Evolutionary conservation across 768 basidiomycete species (phyloP).

Genomic region (Termitomyces sp.): DNA sequence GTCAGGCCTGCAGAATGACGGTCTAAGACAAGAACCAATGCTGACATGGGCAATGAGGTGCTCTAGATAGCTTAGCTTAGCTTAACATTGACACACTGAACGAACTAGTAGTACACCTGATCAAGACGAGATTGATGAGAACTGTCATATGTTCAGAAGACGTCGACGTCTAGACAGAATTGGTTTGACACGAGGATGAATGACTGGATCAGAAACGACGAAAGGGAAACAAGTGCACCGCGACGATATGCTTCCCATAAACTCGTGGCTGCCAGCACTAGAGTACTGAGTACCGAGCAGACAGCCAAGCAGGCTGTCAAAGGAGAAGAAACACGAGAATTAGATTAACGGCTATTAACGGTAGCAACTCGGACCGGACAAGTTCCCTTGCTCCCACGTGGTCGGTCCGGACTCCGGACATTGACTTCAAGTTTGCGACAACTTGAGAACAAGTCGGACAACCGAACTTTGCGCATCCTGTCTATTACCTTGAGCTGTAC

Average conservation of each 20-base stretch:
- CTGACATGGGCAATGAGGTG: not conserved
- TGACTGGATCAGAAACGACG: not conserved
- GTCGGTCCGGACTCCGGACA: no score
- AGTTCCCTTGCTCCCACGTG: no score
- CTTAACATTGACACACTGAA: slow-evolving; percentile 3
- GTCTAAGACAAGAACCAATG: not conserved
- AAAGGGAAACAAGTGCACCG: not conserved
- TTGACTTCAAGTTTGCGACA: no score
- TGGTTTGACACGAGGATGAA: slow-evolving; percentile 8
- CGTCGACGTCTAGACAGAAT: not conserved
- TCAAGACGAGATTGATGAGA: slow-evolving; percentile 20
- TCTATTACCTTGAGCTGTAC: no score
- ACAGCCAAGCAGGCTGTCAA: no score
- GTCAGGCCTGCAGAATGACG: not conserved
- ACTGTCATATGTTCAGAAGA: slow-evolving; percentile 16
- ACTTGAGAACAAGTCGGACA: no score
- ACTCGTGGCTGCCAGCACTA: not conserved
- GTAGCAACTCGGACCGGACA: no score
- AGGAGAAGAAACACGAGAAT: no score
- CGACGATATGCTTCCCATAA: not conserved
- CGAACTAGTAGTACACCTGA: slow-evolving; percentile 9
- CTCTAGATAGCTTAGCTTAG: not conserved
- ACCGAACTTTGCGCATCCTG: no score
- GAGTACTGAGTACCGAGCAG: no score
- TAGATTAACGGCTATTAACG: no score